Evolutionary conservation across 2,329 filamentous ascomycete genomes (phyloP).

Genomic region (Alternaria gaisen): DNA sequence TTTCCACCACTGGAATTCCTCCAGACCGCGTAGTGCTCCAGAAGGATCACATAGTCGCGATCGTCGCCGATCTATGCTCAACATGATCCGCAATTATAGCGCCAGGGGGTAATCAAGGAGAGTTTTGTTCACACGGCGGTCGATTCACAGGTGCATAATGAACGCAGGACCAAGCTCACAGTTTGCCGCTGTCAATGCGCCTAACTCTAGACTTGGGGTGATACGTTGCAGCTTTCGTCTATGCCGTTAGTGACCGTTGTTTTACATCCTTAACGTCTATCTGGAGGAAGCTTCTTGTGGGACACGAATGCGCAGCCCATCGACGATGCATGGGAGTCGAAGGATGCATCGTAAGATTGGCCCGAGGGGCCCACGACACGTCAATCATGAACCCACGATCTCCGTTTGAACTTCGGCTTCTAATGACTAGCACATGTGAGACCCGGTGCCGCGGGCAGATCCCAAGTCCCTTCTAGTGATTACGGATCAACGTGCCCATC

Average conservation of each 20-base stretch:
- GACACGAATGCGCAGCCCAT: constrained; percentile 4
- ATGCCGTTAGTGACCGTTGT: constrained; percentile 7
- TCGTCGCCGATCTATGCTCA: constrained; percentile 38
- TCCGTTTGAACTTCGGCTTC: constrained; percentile 29
- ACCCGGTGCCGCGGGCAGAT: constrained; percentile 25
- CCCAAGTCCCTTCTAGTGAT: constrained; percentile 9
- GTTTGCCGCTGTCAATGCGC: constrained; percentile 23
- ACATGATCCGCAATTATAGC: constrained; percentile 26
- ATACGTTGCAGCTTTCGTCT: constrained; percentile 1
- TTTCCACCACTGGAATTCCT: constrained; percentile 41
- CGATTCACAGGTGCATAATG: constrained; percentile 28
- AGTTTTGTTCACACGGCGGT: constrained; percentile 28
- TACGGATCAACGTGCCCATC: constrained; percentile 13
- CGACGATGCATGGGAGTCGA: constrained; percentile 17
- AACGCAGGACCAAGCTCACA: constrained; percentile 26
- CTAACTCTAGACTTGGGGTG: constrained; percentile 1
- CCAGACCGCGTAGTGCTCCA: constrained; percentile 25
- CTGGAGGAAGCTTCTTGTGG: background rate
- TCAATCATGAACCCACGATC: constrained; percentile 24
- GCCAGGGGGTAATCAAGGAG: constrained; percentile 23
- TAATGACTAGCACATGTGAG: constrained; percentile 21
- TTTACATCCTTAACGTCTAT: constrained; percentile 8
- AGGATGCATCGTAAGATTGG: constrained; percentile 17
- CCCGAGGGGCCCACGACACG: constrained; percentile 22
- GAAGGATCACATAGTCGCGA: constrained; percentile 30